Conservation (phyloP, 768 basidiomycete genomes). For the Omphalotus guepiniiformis region DNA sequence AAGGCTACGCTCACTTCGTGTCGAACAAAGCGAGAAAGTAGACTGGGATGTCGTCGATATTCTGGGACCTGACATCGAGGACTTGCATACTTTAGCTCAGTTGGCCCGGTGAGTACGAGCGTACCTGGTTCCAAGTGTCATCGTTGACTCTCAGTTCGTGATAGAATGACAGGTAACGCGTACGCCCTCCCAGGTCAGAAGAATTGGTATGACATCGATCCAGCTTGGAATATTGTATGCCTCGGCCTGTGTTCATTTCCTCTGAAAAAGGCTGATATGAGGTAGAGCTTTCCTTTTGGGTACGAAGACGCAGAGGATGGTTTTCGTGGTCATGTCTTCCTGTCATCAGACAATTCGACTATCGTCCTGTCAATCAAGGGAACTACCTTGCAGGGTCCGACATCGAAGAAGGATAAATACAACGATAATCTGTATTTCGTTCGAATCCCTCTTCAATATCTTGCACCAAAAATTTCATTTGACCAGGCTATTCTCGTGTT, state of each 20-base stretch:
- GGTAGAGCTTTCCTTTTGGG: slow-evolving; percentile 75
- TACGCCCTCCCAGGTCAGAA: slow-evolving; percentile 68
- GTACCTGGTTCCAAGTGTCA: background rate
- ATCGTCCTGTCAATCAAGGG: slow-evolving; percentile 88
- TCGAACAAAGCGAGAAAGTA: slow-evolving; percentile 45
- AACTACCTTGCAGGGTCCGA: slow-evolving; percentile 80
- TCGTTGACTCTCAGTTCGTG: background rate
- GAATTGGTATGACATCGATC: slow-evolving; percentile 82
- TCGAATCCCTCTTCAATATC: background rate
- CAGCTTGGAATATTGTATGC: slow-evolving; percentile 61
- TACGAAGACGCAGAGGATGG: slow-evolving; percentile 69
- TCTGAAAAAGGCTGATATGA: background rate
- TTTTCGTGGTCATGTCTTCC: slow-evolving; percentile 88
- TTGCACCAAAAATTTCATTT: background rate
- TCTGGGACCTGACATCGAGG: slow-evolving; percentile 72
- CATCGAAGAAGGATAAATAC: slow-evolving; percentile 87
- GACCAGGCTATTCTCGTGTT: slow-evolving; percentile 71
- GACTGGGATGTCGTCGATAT: slow-evolving; percentile 70
- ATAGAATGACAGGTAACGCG: slow-evolving; percentile 77
- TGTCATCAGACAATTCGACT: slow-evolving; percentile 73
- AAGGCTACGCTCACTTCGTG: slow-evolving; percentile 45
- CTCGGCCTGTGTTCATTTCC: slow-evolving; percentile 11
- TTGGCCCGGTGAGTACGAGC: slow-evolving; percentile 46
- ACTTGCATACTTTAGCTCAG: slow-evolving; percentile 74
- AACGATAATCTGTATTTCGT: slow-evolving; percentile 70